phyloP scores from a whole-genome alignment of 2,329 filamentous ascomycete species.

The Apiospora marii region DNA sequence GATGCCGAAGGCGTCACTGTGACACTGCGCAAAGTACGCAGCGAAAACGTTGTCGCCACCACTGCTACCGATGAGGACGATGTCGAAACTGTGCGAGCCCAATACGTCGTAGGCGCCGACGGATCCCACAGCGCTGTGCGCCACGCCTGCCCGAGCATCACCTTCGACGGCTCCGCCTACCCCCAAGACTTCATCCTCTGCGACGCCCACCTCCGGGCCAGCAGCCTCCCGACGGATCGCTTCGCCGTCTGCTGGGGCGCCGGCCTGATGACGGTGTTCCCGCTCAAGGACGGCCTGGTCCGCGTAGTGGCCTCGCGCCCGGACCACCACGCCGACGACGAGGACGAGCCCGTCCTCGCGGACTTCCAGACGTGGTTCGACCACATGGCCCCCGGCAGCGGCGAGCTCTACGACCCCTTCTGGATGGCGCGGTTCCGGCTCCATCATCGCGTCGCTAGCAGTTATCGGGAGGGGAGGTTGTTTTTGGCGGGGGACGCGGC shows the following conservation, averaged over 20 bases:
- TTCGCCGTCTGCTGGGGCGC: conserved; percentile 42
- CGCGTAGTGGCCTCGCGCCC: conserved; percentile 40
- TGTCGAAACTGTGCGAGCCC: conserved; percentile 34
- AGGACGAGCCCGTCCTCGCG: conserved; percentile 35
- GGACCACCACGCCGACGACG: conserved; percentile 28
- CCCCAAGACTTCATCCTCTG: conserved; percentile 54
- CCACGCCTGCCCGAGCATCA: conserved; percentile 43
- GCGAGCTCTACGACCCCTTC: conserved; percentile 39
- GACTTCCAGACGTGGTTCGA: conserved; percentile 43
- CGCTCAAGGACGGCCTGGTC: conserved; percentile 36
- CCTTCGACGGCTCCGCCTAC: conserved; percentile 53
- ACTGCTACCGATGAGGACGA: conserved; percentile 29
- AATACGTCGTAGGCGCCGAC: conserved; percentile 56
- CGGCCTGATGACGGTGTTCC: conserved; percentile 46
- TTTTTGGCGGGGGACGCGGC: conserved; percentile 65
- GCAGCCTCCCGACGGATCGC: conserved; percentile 29
- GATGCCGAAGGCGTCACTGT: conserved; percentile 36
- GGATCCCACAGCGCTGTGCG: conserved; percentile 54
- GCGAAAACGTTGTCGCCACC: neutral
- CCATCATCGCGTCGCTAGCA: conserved; percentile 47
- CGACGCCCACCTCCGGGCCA: conserved; percentile 46
- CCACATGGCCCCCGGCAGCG: conserved; percentile 40
- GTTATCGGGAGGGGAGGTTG: conserved; percentile 53
- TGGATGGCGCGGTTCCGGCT: conserved; percentile 57
- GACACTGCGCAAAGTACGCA: conserved; percentile 28